Base-by-base conservation (phyloP, 306 rosid genomes). In the Cicer bijugum region DNA sequence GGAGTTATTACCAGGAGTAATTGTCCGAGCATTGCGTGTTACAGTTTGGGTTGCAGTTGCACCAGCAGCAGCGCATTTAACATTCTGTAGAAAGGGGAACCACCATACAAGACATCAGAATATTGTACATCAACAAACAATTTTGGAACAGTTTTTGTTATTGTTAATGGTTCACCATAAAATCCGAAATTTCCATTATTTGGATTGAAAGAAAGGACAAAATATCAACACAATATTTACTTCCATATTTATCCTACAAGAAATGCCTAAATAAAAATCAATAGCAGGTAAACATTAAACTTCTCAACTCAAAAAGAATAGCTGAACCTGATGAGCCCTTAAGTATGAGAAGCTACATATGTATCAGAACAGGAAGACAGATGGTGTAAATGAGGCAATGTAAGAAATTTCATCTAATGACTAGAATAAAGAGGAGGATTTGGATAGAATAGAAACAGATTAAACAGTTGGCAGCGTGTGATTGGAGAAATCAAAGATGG, bases 41-140 rank as follows among this genome's bases (percentile, higher is more conserved):
- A 87, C 50, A 0, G 90, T 87, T 78, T 88, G 92, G 16, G 99
- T 85, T 84, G 93, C 82, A 75, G 90, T 86, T 84, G 92, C 81
- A 71, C 88, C 78, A 67, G 51, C 72, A 39, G 79, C 79, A 42
- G 87, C 76, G 35, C 94, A 87, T 72, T 43, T 86, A 28, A 89
- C 90, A 83, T 76, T 85, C 98, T 94, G 83, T 72, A 86, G 53
- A 75, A 59, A 58, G 4, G 37, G 64, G 38, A 67, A 61, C 38
- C 70, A 61, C 38, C 71, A 67, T 9, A 74, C 42, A 81, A 46
- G 50, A 72, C 48, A 76, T 71, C 59, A 81, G 66, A 45, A 67
- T 69, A 59, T 39, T 12, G 33, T 23, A 66, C 50, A 68, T 17
- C 19, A 67, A 42, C 61, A 39, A 67, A 73, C 40, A 58, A 8